Percentiles rank a stretch among this genome's conserved stretches.
phyloP scores from a whole-genome alignment of 108 stramenopile genomes.

The Fragilariopsis cylindrus region DNA sequence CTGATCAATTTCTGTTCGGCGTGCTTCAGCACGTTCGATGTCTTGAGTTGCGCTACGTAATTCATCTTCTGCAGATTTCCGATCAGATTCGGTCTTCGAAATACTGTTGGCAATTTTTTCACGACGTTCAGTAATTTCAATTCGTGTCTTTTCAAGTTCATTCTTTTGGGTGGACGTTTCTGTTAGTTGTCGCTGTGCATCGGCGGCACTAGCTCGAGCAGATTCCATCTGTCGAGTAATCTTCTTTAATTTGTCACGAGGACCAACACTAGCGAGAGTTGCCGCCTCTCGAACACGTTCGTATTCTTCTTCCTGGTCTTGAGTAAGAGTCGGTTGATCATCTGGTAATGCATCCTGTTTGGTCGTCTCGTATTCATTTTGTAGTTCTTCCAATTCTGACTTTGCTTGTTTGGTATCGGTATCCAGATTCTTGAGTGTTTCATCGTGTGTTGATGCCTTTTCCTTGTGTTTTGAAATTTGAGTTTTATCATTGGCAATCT shows the following conservation, averaged over 20 bases:
- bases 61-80: conserved; percentile 59
- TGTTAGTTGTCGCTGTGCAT: conserved; percentile 57
- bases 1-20: conserved; percentile 74
- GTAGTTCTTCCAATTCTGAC: conserved; percentile 49
- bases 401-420: conserved; percentile 55
- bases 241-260: conserved; percentile 54
- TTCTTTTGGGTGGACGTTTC: conserved; percentile 51
- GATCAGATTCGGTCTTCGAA: conserved; percentile 60
- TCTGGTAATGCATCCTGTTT: conserved; percentile 67
- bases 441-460: conserved; percentile 58
- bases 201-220: conserved; percentile 67
- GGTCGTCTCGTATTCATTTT: conserved; percentile 82
- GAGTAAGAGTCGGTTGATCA: conserved; percentile 60
- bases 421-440: conserved; percentile 53
- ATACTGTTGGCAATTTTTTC: conserved; percentile 65
- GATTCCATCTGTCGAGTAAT: conserved; percentile 59
- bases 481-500: conserved; percentile 59
- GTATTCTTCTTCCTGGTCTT: conserved; percentile 84
- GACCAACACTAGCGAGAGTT: conserved; percentile 76
- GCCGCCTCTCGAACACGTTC: conserved; percentile 81
- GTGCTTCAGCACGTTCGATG: conserved; percentile 51
- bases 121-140: conserved; percentile 52
- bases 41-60: conserved; percentile 53
- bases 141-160: conserved; percentile 53
- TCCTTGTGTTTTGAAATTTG: conserved; percentile 57